Evolutionary conservation across 768 basidiomycete genomes (phyloP).

Genomic region (Boletus rubropictus): DNA sequence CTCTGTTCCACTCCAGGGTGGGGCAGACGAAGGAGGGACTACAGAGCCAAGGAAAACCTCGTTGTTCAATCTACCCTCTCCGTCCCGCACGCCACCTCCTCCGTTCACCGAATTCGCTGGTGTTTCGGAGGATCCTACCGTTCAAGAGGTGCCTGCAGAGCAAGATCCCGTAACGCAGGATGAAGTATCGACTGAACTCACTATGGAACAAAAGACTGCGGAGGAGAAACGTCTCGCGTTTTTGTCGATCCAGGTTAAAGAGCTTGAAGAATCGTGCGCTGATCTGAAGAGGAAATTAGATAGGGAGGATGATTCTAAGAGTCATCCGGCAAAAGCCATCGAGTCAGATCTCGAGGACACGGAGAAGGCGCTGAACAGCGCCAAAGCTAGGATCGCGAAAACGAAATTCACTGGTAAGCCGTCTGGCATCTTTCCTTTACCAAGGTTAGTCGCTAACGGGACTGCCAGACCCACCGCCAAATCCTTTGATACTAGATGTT

Average conservation of each 20-base stretch:
- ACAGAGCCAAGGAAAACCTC: neutral
- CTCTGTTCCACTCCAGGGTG: neutral
- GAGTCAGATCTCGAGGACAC: slow-evolving; percentile 16
- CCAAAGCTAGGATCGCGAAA: slow-evolving; percentile 16
- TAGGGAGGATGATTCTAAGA: neutral
- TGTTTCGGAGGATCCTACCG: neutral
- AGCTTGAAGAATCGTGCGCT: slow-evolving; percentile 8
- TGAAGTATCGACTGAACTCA: slow-evolving; percentile 17
- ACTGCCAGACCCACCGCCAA: slow-evolving; percentile 7
- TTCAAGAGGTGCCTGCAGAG: slow-evolving; percentile 1
- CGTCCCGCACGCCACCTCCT: slow-evolving; percentile 22
- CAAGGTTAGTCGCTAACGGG: neutral
- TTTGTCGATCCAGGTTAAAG: slow-evolving; percentile 11
- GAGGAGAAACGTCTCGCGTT: slow-evolving; percentile 23
- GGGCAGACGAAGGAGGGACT: neutral
- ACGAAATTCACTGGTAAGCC: slow-evolving; percentile 19
- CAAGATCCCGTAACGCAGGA: slow-evolving; percentile 17
- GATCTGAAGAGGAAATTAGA: slow-evolving; percentile 5
- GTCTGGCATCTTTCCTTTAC: too few relatives aligned
- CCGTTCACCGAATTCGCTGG: slow-evolving; percentile 22
- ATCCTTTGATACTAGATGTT: slow-evolving; percentile 1
- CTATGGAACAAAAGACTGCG: slow-evolving; percentile 13
- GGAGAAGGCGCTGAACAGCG: slow-evolving; percentile 3
- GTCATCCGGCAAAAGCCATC: slow-evolving; percentile 1
- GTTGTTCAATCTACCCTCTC: slow-evolving; percentile 6